Percentiles rank a stretch among this genome's conserved stretches.
phyloP scores from a whole-genome alignment of 768 basidiomycete species.

The Trametes gibbosa region DNA sequence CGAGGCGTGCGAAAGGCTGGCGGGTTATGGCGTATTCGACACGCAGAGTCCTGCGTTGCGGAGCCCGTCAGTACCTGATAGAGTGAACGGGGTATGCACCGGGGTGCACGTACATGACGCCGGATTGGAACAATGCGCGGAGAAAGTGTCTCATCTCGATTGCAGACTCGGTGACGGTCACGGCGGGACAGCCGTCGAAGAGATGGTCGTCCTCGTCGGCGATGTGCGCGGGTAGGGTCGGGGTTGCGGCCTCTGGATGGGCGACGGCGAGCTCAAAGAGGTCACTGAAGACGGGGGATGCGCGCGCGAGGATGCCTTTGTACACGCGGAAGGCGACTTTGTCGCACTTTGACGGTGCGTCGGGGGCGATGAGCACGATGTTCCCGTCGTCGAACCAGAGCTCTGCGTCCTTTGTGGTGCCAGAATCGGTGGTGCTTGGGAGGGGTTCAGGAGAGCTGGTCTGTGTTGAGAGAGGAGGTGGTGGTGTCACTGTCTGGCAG shows the following conservation, averaged over 20 bases:
- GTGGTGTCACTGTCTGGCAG: no score
- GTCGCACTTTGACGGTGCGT: not conserved
- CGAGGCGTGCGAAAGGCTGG: not conserved
- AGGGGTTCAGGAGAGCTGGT: no score
- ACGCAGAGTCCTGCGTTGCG: no score
- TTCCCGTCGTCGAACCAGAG: slow-evolving; percentile 15
- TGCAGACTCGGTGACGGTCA: not conserved
- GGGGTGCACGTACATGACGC: not conserved
- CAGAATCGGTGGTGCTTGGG: no score
- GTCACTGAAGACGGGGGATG: slow-evolving; percentile 10
- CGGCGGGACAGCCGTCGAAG: not conserved
- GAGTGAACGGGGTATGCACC: no score
- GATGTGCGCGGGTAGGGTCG: not conserved
- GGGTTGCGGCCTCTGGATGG: not conserved
- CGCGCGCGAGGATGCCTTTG: slow-evolving; percentile 2
- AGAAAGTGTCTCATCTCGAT: not conserved
- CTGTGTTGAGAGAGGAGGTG: no score
- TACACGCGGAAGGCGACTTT: slow-evolving; percentile 7
- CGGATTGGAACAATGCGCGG: not conserved
- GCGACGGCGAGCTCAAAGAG: not conserved
- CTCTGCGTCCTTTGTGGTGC: not conserved
- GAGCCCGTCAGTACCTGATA: no score
- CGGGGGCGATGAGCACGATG: slow-evolving; percentile 2
- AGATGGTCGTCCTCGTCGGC: not conserved
- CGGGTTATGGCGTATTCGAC: not conserved